Evolutionary conservation across 2,329 filamentous ascomycete species (phyloP), one percentile per base, ranked within the genome.

Genomic region (Fusarium pseudocircinatum): DNA sequence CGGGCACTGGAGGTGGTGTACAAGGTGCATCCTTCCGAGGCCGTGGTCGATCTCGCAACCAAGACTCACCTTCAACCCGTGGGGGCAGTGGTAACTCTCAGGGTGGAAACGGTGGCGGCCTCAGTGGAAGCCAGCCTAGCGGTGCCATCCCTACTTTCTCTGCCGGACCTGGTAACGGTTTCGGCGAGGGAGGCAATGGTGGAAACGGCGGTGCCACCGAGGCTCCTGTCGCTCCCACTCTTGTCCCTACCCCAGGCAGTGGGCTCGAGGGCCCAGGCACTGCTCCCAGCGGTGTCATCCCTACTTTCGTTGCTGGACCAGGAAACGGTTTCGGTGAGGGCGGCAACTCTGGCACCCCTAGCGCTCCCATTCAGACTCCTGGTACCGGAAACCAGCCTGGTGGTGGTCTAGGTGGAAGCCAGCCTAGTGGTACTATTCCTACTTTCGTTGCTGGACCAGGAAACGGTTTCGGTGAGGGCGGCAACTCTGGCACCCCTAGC

Each of bases 171-270:
- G 49, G 49, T 26, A 52, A 52, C 32, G 49, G 49, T 16, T 52
- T 52, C 13, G 49, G 49, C 32, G 49, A 22, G 32, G 32, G 49
- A 26, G 61, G 61, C 20, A 65, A 64, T 34, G 63, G 63, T 16
- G 64, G 37, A 32, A 63, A 43, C 20, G 40, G 39, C 36, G 50
- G 18, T 30, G 39, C 36, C 24, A 67, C 65, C 18, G 56, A 62
- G 22, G 64, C 57, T 37, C 40, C 68, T 16, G 62, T 65, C 15
- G 67, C 52, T 32, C 68, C 69, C 32, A 69, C 69, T 30, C 59
- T 73, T 32, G 54, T 72, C 20, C 69, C 60, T 26, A 53, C 64
- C 12, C 69, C 69, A 13, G 69, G 69, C 20, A 72, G 59, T 50
- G 69, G 69, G 10, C 36, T 70, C 26, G 43, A 54, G 7, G 67